phyloP scores from a whole-genome alignment of 2,329 filamentous ascomycete genomes.

The Diatrype stigma region DNA sequence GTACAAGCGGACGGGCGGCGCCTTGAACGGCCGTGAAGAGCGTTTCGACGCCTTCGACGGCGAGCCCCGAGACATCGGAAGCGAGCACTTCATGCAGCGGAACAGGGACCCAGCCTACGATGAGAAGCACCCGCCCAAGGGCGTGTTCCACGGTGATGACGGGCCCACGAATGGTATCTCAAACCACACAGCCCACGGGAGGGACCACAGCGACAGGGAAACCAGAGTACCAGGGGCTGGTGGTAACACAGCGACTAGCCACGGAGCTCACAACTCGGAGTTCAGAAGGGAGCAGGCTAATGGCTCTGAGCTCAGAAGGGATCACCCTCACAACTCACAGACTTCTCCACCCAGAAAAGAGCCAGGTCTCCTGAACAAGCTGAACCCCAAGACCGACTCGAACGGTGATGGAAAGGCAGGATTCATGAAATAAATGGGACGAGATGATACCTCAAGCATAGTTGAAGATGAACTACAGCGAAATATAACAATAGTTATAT shows the following conservation, averaged over 20 bases:
- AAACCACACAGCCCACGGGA: background rate
- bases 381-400: slow-evolving; percentile 51
- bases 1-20: slow-evolving; percentile 52
- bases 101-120: slow-evolving; percentile 13
- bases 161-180: slow-evolving; percentile 4
- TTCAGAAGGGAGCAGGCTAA: background rate
- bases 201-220: background rate
- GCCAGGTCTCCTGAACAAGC: slow-evolving; percentile 45
- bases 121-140: slow-evolving; percentile 4
- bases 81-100: slow-evolving; percentile 17
- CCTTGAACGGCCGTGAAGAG: slow-evolving; percentile 49
- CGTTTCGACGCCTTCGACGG: slow-evolving; percentile 58
- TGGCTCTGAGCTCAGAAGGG: too few relatives aligned
- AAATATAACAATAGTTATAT: too few relatives aligned
- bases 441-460: too few relatives aligned
- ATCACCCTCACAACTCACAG: too few relatives aligned
- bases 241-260: slow-evolving; percentile 5
- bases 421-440: slow-evolving; percentile 46
- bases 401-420: slow-evolving; percentile 53
- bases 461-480: too few relatives aligned
- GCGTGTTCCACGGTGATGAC: slow-evolving; percentile 9
- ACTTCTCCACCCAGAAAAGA: too few relatives aligned
- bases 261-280: slow-evolving; percentile 9
- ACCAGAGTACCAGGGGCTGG: background rate
- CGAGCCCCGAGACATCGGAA: slow-evolving; percentile 49